Conservation (phyloP, 345 rosid genomes). For the Clausena lansium region DNA sequence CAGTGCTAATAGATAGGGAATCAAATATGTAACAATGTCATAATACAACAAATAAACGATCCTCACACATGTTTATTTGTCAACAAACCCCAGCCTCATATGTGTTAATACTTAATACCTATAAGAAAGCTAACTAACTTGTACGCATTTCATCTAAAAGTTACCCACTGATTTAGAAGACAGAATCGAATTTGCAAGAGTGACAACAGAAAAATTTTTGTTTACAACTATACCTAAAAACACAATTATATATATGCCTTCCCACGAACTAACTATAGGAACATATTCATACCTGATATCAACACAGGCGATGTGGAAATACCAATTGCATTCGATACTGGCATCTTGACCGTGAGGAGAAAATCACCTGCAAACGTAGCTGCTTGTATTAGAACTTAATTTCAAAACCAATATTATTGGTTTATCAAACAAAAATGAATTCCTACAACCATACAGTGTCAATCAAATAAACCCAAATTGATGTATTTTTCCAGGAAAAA, state of each 20-base stretch:
- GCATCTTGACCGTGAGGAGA: not conserved
- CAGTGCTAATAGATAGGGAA: not conserved
- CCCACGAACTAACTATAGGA: not conserved
- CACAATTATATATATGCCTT: not conserved
- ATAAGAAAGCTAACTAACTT: not conserved
- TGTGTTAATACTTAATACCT: not conserved
- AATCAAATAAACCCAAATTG: not conserved
- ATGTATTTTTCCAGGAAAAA: not conserved
- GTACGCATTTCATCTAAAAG: not conserved
- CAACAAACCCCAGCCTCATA: not conserved
- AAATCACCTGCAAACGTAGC: conserved; percentile 12
- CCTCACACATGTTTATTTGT: not conserved
- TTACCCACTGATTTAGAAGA: not conserved
- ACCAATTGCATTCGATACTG: conserved; percentile 1
- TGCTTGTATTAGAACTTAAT: not conserved
- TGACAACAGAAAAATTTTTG: not conserved
- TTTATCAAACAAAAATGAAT: not conserved
- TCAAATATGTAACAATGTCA: not conserved
- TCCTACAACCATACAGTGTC: not conserved
- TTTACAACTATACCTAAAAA: not conserved
- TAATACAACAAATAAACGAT: not conserved
- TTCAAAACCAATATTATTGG: not conserved
- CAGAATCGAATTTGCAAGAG: not conserved
- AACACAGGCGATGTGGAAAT: conserved; percentile 7
- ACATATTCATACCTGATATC: conserved; percentile 16